Base-by-base conservation (phyloP, 306 rosid genomes). In the Urtica urens region DNA sequence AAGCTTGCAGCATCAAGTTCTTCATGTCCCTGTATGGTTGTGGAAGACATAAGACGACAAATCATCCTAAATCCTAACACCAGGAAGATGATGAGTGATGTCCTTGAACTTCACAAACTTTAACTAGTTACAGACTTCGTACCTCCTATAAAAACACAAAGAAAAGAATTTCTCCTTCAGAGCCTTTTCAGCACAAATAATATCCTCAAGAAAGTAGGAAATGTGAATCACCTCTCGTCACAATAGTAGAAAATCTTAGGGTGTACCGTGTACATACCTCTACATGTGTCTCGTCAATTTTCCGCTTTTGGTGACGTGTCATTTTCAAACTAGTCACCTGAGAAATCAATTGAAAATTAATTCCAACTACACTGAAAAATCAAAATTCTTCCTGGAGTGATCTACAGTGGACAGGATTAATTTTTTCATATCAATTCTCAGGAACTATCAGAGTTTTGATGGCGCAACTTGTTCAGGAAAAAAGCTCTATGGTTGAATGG, bases 1-100 rank as follows among this genome's bases (percentile, higher is more conserved):
- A 92, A 70, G 68, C 99, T 92, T 38, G 99, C 99, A 67, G 99
- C 99, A 75, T 92, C 99, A 61, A 92, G 96, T 72, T 92, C 99
- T 66, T 92, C 99, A 33, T 92, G 99, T 34, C 99, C 99, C 99
- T 92, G 69, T 19, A 51, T 21, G 27, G 55, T 59, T 50, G 37
- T 46, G 39, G 57, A 29, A n/a, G 16, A 18, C 30, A 29, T n/a
- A n/a, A n/a, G n/a, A n/a, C n/a, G n/a, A n/a, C n/a, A n/a, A n/a
- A n/a, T n/a, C n/a, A n/a, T n/a, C n/a, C n/a, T n/a, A n/a, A n/a
- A n/a, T n/a, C n/a, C n/a, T n/a, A n/a, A n/a, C n/a, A n/a, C n/a
- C n/a, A n/a, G n/a, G n/a, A n/a, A n/a, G n/a, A n/a, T n/a, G n/a
- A n/a, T n/a, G n/a, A n/a, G n/a, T n/a, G n/a, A n/a, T n/a, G n/a